phyloP scores from a whole-genome alignment of 1,284 basidiomycete species.

The Spongispora temasekensis region DNA sequence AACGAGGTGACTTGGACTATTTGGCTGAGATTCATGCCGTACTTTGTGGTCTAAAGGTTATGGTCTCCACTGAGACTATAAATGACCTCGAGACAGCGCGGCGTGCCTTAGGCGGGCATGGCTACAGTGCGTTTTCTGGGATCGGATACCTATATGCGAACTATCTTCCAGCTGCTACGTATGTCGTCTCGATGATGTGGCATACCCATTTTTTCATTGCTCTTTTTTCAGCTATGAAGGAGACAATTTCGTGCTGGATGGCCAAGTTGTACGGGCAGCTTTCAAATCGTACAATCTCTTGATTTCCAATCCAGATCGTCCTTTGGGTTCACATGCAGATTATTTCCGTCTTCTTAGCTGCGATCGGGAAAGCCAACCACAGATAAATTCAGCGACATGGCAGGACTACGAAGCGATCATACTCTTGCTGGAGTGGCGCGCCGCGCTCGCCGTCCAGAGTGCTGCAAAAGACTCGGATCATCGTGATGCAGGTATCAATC shows the following conservation, averaged over 20 bases:
- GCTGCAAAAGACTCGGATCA: constrained; percentile 39
- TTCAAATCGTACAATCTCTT: constrained; percentile 55
- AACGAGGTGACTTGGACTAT: constrained; percentile 55
- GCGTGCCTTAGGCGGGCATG: constrained; percentile 77
- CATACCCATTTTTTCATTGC: constrained; percentile 1
- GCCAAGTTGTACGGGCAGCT: constrained; percentile 72
- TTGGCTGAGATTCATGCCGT: constrained; percentile 74
- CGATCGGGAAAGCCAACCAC: constrained; percentile 16
- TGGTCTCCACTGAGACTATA: constrained; percentile 54
- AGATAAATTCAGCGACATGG: constrained; percentile 10
- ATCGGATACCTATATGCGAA: constrained; percentile 66
- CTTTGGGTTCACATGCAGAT: constrained; percentile 49
- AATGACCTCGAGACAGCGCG: constrained; percentile 69
- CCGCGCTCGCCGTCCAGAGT: constrained; percentile 57
- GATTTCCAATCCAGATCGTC: constrained; percentile 13
- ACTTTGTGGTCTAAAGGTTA: constrained; percentile 69
- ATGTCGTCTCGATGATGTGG: constrained; percentile 21
- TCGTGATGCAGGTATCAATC: constrained; percentile 54
- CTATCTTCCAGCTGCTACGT: constrained; percentile 68
- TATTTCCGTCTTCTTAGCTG: constrained; percentile 53
- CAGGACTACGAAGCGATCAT: constrained; percentile 36
- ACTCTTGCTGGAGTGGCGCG: constrained; percentile 59
- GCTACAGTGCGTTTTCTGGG: constrained; percentile 70
- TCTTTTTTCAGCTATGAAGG: constrained; percentile 60
- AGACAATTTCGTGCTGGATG: constrained; percentile 75